Base-by-base conservation (phyloP, 2,329 filamentous ascomycete species). In the Beauveria varroae region DNA sequence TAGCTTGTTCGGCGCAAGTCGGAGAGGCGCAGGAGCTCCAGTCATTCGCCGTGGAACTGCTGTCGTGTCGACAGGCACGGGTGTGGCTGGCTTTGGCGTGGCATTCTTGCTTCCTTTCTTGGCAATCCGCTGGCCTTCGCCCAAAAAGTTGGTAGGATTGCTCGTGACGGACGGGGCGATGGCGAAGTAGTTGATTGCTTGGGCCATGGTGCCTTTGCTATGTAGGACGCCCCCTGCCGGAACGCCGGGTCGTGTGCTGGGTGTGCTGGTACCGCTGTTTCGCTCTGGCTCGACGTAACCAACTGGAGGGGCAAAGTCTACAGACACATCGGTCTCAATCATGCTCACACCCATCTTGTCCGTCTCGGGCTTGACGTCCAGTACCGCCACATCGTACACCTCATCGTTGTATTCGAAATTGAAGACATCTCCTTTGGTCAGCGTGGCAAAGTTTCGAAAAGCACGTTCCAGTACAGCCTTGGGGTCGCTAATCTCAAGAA, bases 401-500 rank as follows among this genome's bases (percentile, higher is more conserved):
- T 92, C 89, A 71, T 98, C 93, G 74, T 99, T 99, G 78, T 99
- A 99, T 67, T 88, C 84, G 73, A 99, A 99, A 65, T 90, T 96
- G 80, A 99, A 99, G 49, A 96, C 82, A 71, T 99, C 95, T 65
- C 92, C 93, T 70, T 93, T 91, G 3, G 93, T 96, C 18, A 98
- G 82, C 56, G 93, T 93, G 18, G 93, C 91, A 76, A 98, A 99
- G 75, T 96, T 96, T 49, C 93, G 88, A 76, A 99, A 97, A 0
- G 92, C 93, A 68, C 95, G 95, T 76, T 99, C 95, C 34, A 99
- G 86, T 14, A 99, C 95, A 46, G 95, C 95, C 76, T 96, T 97
- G 24, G 95, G 95, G 69, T 99, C 95, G 68, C 89, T 93, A 72
- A 99, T 98, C 51, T 98, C 93, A 65, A 99, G 88, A 76, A 99